phyloP scores from a whole-genome alignment of 2,329 filamentous ascomycete species.

The Cercospora zeina region DNA sequence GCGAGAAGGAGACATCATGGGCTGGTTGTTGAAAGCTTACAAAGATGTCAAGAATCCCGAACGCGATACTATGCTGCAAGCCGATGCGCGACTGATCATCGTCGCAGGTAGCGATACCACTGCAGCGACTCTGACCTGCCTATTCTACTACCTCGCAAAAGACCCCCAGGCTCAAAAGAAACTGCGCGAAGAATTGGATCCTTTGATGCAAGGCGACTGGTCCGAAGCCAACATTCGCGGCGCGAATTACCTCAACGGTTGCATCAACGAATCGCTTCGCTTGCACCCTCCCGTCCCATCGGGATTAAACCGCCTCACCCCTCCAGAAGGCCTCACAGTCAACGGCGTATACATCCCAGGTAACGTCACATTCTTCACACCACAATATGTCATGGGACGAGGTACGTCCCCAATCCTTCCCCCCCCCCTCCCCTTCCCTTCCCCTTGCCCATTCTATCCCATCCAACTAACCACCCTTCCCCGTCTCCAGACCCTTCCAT shows the following conservation, averaged over 20 bases:
- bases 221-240: conserved; percentile 33
- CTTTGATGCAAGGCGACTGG: conserved; percentile 33
- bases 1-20: conserved; percentile 36
- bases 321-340: conserved; percentile 43
- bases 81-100: conserved; percentile 40
- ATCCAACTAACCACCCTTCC: not conserved
- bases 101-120: conserved; percentile 51
- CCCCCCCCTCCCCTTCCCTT: not conserved
- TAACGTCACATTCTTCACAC: conserved; percentile 32
- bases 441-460: not conserved
- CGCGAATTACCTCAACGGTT: conserved; percentile 40
- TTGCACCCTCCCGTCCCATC: conserved; percentile 46
- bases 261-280: conserved; percentile 48
- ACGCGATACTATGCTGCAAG: conserved; percentile 36
- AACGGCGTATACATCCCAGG: conserved; percentile 45
- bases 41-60: conserved; percentile 34
- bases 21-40: conserved; percentile 40
- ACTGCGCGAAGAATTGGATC: conserved; percentile 42
- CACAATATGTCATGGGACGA: conserved; percentile 35
- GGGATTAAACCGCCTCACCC: conserved; percentile 43
- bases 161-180: conserved; percentile 37
- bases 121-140: conserved; percentile 43
- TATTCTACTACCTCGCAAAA: conserved; percentile 46
- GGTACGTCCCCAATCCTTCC: conserved; percentile 22
- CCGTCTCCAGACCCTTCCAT: conserved; percentile 28